These are phyloP conservation scores for Aspergillus sclerotiicarbonarius DNA, from an alignment of 495 filamentous ascomycete genomes.

Conservation along the genomic window DNA sequence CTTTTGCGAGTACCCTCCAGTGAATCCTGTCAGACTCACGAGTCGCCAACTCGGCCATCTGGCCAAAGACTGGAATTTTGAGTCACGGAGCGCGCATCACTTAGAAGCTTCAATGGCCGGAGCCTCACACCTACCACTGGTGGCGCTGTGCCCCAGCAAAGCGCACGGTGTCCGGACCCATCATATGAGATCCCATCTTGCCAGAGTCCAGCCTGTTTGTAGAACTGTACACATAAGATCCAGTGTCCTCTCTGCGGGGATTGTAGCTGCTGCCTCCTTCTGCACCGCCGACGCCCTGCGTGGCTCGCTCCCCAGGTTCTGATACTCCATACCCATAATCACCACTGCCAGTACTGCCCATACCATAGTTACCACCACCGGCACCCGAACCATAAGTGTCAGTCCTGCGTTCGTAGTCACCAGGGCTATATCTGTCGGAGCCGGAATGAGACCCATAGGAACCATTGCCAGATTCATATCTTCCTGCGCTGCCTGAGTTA, in stretches of 20 bases:
- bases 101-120: too few species aligned
- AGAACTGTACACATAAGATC: conserved; percentile 7
- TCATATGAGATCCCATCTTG: conserved; percentile 2
- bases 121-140: conserved; percentile 21
- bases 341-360: conserved; percentile 19
- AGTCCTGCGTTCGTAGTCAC: conserved; percentile 28
- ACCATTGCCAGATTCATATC: too few species aligned
- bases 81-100: too few species aligned
- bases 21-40: too few species aligned
- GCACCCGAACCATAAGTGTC: conserved; percentile 9
- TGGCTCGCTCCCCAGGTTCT: too few species aligned
- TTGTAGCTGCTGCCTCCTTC: conserved; percentile 36
- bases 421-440: neutral
- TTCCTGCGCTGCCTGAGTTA: conserved; percentile 7
- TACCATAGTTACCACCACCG: conserved; percentile 17
- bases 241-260: conserved; percentile 16
- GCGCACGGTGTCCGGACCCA: conserved; percentile 9
- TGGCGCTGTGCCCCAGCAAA: conserved; percentile 10
- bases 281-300: conserved; percentile 23
- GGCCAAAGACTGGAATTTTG: too few species aligned
- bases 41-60: too few species aligned
- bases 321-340: too few species aligned
- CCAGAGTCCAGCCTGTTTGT: conserved; percentile 12
- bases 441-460: conserved; percentile 23
- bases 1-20: too few species aligned